These are phyloP conservation scores for Rhynchosporium graminicola DNA, from an alignment of 2,329 filamentous ascomycete genomes.

Conservation along the genomic window DNA sequence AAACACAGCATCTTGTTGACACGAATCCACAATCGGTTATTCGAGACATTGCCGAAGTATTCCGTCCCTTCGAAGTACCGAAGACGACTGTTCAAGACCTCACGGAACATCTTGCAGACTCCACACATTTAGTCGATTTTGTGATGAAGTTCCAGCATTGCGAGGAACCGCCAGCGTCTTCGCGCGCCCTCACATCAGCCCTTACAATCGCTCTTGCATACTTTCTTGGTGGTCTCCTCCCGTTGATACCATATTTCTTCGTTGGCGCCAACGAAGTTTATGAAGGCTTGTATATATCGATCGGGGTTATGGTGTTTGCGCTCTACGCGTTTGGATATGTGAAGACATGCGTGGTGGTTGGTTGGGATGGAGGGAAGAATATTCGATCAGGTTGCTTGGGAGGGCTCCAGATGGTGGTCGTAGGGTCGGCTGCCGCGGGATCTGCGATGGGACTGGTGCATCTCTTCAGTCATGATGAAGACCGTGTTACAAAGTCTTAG, in stretches of 20 bases:
- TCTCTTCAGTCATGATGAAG: conserved; percentile 34
- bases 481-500: conserved; percentile 5
- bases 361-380: conserved; percentile 37
- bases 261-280: conserved; percentile 44
- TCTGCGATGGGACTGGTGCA: conserved; percentile 45
- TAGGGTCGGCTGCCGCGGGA: conserved; percentile 43
- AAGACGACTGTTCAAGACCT: conserved; percentile 39
- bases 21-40: conserved; percentile 35
- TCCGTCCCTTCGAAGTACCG: conserved; percentile 41
- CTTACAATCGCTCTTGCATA: conserved; percentile 58
- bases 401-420: conserved; percentile 45
- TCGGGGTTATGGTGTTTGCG: conserved; percentile 60
- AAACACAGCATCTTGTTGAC: conserved; percentile 35
- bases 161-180: conserved; percentile 36
- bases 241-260: conserved; percentile 57
- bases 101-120: conserved; percentile 39
- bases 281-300: conserved; percentile 57
- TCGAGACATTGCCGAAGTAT: conserved; percentile 40
- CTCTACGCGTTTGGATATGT: conserved; percentile 65
- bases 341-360: conserved; percentile 57
- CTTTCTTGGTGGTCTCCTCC: conserved; percentile 58
- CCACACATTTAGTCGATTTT: conserved; percentile 43
- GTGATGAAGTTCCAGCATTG: conserved; percentile 43
- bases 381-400: conserved; percentile 38
- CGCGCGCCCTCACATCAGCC: conserved; percentile 46